Percentiles rank a stretch among this genome's conserved stretches.
Evolutionary conservation across 2,329 filamentous ascomycete species (phyloP).

Genomic region (Fonsecaea pugnacius): DNA sequence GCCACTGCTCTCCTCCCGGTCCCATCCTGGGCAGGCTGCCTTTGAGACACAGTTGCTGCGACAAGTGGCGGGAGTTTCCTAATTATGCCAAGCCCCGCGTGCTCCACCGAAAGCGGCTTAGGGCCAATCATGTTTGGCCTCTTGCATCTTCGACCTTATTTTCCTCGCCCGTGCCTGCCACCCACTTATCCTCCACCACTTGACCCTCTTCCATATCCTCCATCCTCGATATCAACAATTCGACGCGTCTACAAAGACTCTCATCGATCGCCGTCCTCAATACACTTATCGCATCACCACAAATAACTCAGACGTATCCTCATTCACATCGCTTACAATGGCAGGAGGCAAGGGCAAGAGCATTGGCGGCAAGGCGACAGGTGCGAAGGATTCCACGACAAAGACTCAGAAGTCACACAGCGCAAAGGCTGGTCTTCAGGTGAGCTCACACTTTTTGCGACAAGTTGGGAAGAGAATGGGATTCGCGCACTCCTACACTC

Average conservation of each 20-base stretch:
- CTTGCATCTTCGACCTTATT: conserved; percentile 60
- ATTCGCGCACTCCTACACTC: neutral
- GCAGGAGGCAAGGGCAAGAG: conserved; percentile 94
- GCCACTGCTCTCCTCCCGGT: neutral
- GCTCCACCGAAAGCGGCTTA: conserved; percentile 19
- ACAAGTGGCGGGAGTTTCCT: conserved; percentile 1
- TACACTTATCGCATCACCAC: conserved; percentile 25
- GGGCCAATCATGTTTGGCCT: conserved; percentile 19
- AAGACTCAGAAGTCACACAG: conserved; percentile 95
- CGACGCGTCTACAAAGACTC: conserved; percentile 27
- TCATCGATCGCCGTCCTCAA: conserved; percentile 21
- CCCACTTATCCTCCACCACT: conserved; percentile 26
- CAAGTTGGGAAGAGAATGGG: neutral
- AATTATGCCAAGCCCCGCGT: conserved; percentile 6
- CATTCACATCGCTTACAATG: conserved; percentile 53
- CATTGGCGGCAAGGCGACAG: conserved; percentile 80
- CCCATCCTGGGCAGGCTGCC: neutral
- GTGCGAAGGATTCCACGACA: conserved; percentile 78
- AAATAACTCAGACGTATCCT: conserved; percentile 9
- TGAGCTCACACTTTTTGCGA: conserved; percentile 57
- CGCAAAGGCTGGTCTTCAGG: conserved; percentile 91
- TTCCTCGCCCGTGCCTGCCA: conserved; percentile 56
- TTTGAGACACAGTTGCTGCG: neutral
- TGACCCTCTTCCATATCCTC: conserved; percentile 17
- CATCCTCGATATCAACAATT: conserved; percentile 24